Evolutionary conservation across 306 rosid genomes (phyloP), one percentile per base, ranked within the genome.

Genomic region (Corylus heterophylla): DNA sequence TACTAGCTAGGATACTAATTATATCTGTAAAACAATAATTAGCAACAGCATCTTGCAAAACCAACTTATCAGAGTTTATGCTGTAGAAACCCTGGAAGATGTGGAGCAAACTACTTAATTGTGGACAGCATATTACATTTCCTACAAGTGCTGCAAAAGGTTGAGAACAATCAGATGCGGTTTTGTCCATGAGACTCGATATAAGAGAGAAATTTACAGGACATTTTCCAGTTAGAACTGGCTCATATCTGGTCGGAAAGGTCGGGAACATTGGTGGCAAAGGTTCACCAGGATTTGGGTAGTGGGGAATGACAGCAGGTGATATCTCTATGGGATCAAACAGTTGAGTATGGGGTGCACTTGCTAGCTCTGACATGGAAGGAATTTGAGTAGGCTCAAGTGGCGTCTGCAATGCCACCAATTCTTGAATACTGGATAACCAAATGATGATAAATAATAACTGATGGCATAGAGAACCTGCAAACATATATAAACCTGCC

Each of bases 241-340:
- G 99, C 37, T 90, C 89, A 68, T 89, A 96, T 88, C 89, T 86
- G 80, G 91, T 78, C 0, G 98, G 94, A 86, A 96, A 91, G 73
- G 86, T 82, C 4, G 99, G 98, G 80, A 93, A 93, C 99, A 90
- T 91, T 27, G 97, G 99, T 72, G 98, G 88, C 70, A 86, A 78
- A 72, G 97, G 74, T 70, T 86, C 90, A 17, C 70, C 82, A 74
- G 96, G 94, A 84, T 80, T 74, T 54, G 98, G 97, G 69, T 88
- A 74, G 63, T 90, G 88, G 25, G 99, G 99, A 69, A 93, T 86
- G 78, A 93, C 93, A 67, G 97, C 90, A 77, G 98, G 99, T 42
- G 99, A 96, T 88, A 96, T 96, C 74, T 91, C 93, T 82, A 91
- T 88, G 75, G 99, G 99, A 39, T 93, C 98, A 77, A 93, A 93